Conservation (phyloP, 1,139 yeast genomes). For the Eremothecium coryli region DNA sequence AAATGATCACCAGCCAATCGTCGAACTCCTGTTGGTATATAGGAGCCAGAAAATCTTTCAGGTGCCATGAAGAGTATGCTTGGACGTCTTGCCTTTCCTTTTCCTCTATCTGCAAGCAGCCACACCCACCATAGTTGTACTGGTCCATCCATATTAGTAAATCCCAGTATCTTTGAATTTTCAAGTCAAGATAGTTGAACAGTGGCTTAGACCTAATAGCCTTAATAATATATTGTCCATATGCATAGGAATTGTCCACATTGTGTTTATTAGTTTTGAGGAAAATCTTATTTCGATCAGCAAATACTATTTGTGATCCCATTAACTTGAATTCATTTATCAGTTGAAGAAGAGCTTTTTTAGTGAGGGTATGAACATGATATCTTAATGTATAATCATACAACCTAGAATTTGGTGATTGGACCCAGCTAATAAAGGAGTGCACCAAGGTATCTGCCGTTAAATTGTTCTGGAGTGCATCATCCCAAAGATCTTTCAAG, state of each 20-base stretch:
- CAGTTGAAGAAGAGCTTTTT: slow-evolving; percentile 73
- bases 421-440: slow-evolving; percentile 81
- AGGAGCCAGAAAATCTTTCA: slow-evolving; percentile 63
- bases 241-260: slow-evolving; percentile 86
- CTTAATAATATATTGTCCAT: slow-evolving; percentile 77
- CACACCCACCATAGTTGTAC: slow-evolving; percentile 77
- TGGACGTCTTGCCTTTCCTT: slow-evolving; percentile 49
- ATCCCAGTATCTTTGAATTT: slow-evolving; percentile 81
- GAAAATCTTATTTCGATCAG: slow-evolving; percentile 67
- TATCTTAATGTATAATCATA: slow-evolving; percentile 76
- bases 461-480: slow-evolving; percentile 57
- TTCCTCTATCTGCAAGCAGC: slow-evolving; percentile 51
- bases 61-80: slow-evolving; percentile 72
- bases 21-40: slow-evolving; percentile 75
- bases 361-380: slow-evolving; percentile 79
- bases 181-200: slow-evolving; percentile 72
- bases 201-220: slow-evolving; percentile 74
- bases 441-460: slow-evolving; percentile 84
- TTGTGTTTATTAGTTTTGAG: slow-evolving; percentile 67
- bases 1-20: slow-evolving; percentile 72
- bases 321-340: slow-evolving; percentile 70
- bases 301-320: slow-evolving; percentile 73
- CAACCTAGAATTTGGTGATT: slow-evolving; percentile 58
- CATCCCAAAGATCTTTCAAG: slow-evolving; percentile 93
- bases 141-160: slow-evolving; percentile 90